Conservation (phyloP, 2,329 filamentous ascomycete species). For the Calonectria hongkongensis region DNA sequence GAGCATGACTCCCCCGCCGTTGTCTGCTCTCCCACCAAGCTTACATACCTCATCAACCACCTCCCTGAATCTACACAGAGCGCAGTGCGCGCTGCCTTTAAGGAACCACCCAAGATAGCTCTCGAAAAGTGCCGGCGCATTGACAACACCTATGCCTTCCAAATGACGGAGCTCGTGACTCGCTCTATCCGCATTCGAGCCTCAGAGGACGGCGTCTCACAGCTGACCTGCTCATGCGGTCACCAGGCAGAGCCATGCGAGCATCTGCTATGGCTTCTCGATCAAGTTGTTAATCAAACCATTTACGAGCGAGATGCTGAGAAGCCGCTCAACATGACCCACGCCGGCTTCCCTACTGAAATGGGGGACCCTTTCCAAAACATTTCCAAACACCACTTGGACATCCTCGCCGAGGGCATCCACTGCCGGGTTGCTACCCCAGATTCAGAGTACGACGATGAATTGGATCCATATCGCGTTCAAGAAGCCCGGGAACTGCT, state of each 20-base stretch:
- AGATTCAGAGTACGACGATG: conserved; percentile 55
- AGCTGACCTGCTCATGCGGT: conserved; percentile 69
- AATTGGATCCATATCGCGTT: conserved; percentile 62
- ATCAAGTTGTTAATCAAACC: conserved; percentile 70
- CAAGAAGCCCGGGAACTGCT: conserved; percentile 72
- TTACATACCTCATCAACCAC: conserved; percentile 64
- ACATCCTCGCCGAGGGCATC: conserved; percentile 71
- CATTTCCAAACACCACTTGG: conserved; percentile 71
- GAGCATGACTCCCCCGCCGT: conserved; percentile 57
- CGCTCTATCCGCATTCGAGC: conserved; percentile 70
- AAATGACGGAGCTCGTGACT: conserved; percentile 73
- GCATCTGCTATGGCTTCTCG: conserved; percentile 73
- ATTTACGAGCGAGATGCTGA: conserved; percentile 62
- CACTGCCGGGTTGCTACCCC: conserved; percentile 67
- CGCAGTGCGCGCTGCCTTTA: conserved; percentile 66
- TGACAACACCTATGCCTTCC: conserved; percentile 71
- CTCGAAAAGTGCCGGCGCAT: conserved; percentile 70
- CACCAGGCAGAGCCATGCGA: conserved; percentile 64
- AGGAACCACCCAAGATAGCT: conserved; percentile 68
- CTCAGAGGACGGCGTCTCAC: conserved; percentile 61
- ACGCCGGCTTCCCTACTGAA: conserved; percentile 66
- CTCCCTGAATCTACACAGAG: conserved; percentile 62
- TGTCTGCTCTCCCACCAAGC: conserved; percentile 62
- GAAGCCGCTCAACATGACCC: conserved; percentile 64
- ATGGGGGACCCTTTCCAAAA: conserved; percentile 68